Evolutionary conservation across 805 yeast species (phyloP).

Genomic region (Nematodospora valgi): DNA sequence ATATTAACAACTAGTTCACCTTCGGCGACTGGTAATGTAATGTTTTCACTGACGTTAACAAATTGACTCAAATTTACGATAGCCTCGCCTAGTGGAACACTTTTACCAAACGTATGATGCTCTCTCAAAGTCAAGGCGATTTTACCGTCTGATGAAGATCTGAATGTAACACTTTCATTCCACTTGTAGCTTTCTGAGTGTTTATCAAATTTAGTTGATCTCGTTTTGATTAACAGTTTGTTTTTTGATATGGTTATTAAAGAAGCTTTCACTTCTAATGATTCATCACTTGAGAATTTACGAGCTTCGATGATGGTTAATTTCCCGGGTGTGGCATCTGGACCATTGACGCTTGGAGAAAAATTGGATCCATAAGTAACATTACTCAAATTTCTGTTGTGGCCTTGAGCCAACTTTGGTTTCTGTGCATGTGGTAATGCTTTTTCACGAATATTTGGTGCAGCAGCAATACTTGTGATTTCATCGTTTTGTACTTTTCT

Average conservation of each 20-base stretch:
- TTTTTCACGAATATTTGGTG: slow-evolving; percentile 31
- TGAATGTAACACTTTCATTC: slow-evolving; percentile 67
- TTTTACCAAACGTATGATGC: slow-evolving; percentile 73
- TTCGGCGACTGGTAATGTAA: slow-evolving; percentile 30
- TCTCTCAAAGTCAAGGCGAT: slow-evolving; percentile 60
- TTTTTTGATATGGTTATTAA: slow-evolving; percentile 44
- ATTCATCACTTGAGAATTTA: slow-evolving; percentile 32
- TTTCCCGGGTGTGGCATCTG: slow-evolving; percentile 49
- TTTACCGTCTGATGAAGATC: slow-evolving; percentile 58
- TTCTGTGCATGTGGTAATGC: slow-evolving; percentile 38
- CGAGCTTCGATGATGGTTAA: slow-evolving; percentile 48
- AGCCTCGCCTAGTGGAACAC: slow-evolving; percentile 58
- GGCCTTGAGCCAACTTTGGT: slow-evolving; percentile 21
- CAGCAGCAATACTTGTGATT: slow-evolving; percentile 16
- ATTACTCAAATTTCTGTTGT: slow-evolving; percentile 20
- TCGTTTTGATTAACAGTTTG: slow-evolving; percentile 65
- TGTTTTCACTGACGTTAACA: slow-evolving; percentile 42
- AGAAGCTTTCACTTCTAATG: slow-evolving; percentile 51
- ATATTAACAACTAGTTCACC: slow-evolving; percentile 43
- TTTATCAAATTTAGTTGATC: slow-evolving; percentile 45
- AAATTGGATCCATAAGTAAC: slow-evolving; percentile 33
- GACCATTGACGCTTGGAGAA: slow-evolving; percentile 31
- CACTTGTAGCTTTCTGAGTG: slow-evolving; percentile 46
- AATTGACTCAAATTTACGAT: slow-evolving; percentile 50
- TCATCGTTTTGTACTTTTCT: slow-evolving; percentile 6